Conservation (phyloP, 495 filamentous ascomycete genomes). For the Aspergillus panamensis region DNA sequence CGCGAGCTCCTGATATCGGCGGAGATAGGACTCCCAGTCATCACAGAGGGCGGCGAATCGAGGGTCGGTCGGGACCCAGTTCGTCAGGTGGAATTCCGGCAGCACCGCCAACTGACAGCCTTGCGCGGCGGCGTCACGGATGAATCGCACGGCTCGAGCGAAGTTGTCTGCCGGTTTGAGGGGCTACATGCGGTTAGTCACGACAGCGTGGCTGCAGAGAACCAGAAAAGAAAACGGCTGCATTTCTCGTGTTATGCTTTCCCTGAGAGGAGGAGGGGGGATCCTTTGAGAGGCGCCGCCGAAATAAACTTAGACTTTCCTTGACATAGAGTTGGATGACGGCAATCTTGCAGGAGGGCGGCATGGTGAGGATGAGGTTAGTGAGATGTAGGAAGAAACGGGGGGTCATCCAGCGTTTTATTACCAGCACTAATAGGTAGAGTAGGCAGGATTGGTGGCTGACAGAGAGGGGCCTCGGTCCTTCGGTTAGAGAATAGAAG, state of each 20-base stretch:
- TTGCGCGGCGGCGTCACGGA: constrained; percentile 13
- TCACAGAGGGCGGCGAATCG: constrained; percentile 12
- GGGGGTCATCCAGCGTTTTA: background rate
- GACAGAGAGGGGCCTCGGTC: too few relatives aligned
- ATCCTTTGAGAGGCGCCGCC: background rate
- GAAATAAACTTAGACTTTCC: background rate
- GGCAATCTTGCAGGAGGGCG: constrained; percentile 7
- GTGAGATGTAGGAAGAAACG: background rate
- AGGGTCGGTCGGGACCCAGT: constrained; percentile 13
- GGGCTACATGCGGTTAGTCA: background rate
- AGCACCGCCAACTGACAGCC: constrained; percentile 14
- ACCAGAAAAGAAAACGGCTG: background rate
- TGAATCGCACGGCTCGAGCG: constrained; percentile 11
- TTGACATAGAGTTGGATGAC: constrained; percentile 9
- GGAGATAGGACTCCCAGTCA: constrained; percentile 45
- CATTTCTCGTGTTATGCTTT: background rate
- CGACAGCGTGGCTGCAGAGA: background rate
- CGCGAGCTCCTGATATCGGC: constrained; percentile 61
- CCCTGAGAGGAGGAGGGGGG: too few relatives aligned
- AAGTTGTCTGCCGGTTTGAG: constrained; percentile 9
- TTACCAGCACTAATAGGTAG: too few relatives aligned
- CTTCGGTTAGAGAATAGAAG: too few relatives aligned
- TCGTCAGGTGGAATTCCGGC: constrained; percentile 16
- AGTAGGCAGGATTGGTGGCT: too few relatives aligned
- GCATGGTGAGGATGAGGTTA: background rate